Conservation (phyloP, 345 rosid species). For the Eucalyptus coolabah region DNA sequence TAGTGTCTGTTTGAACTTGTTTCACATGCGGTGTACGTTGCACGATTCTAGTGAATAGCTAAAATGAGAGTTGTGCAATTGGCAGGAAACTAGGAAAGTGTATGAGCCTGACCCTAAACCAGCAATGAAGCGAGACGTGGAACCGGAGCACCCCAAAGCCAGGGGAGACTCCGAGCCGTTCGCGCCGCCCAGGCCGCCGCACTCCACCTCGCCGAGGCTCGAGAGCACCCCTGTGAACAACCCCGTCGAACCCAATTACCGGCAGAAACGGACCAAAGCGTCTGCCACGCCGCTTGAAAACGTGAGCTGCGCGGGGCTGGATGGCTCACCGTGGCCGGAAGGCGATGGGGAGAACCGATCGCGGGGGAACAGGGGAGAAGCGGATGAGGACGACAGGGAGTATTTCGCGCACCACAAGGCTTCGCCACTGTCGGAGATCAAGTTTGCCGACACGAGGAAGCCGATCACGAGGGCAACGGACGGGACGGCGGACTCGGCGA, state of each 20-base stretch:
- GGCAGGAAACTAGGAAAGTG: constrained; percentile 20
- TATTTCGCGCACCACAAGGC: constrained; percentile 50
- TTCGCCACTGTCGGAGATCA: constrained; percentile 55
- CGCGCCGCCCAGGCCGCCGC: constrained; percentile 26
- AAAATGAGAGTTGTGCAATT: neutral
- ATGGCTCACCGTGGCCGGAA: constrained; percentile 41
- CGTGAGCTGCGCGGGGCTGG: constrained; percentile 41
- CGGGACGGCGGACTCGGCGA: constrained; percentile 10
- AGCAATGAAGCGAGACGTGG: neutral
- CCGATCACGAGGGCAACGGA: constrained; percentile 67
- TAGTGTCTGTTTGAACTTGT: neutral
- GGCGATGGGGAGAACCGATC: neutral
- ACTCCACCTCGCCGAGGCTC: constrained; percentile 21
- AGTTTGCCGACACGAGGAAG: constrained; percentile 65
- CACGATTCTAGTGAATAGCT: neutral
- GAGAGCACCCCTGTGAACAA: constrained; percentile 24
- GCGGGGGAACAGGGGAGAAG: neutral
- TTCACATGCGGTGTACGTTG: neutral
- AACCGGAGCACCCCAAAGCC: neutral
- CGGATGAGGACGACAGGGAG: constrained; percentile 22
- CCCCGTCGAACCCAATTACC: constrained; percentile 28
- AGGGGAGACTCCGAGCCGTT: constrained; percentile 18
- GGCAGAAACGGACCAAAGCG: constrained; percentile 27
- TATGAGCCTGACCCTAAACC: constrained; percentile 26
- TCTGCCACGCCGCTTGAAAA: neutral